Evolutionary conservation across 2,329 filamentous ascomycete genomes (phyloP).

Genomic region (Arthrobotrys sphaeroides): DNA sequence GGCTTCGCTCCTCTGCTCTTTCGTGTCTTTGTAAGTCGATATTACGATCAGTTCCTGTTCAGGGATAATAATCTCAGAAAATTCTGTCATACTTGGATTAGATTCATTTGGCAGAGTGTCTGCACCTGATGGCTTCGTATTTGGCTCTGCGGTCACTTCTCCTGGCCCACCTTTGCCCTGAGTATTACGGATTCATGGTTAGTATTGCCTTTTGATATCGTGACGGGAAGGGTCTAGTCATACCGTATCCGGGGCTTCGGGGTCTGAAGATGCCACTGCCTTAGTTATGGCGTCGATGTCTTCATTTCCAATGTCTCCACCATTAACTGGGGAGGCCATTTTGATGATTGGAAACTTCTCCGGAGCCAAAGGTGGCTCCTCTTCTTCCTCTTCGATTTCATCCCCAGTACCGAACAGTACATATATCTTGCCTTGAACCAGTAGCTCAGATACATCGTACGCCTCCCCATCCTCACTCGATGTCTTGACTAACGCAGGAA

Average conservation of each 20-base stretch:
- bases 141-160: background rate
- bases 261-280: background rate
- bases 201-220: background rate
- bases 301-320: constrained; percentile 16
- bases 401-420: constrained; percentile 21
- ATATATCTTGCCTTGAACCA: constrained; percentile 43
- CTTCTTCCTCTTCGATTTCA: constrained; percentile 1
- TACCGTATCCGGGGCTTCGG: constrained; percentile 17
- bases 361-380: background rate
- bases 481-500: constrained; percentile 33
- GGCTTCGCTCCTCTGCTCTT: constrained; percentile 20
- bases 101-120: constrained; percentile 47
- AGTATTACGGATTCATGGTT: background rate
- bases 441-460: constrained; percentile 7
- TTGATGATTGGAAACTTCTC: constrained; percentile 30
- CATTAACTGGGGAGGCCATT: constrained; percentile 44
- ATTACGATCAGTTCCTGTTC: constrained; percentile 49
- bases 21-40: constrained; percentile 46
- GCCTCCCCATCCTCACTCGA: constrained; percentile 43
- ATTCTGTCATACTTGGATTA: constrained; percentile 52
- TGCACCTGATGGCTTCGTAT: constrained; percentile 42
- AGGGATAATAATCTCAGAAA: constrained; percentile 50
- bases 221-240: background rate
- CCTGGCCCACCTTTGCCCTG: background rate
- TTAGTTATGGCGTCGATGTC: constrained; percentile 15